Base-by-base conservation (phyloP, 2,329 filamentous ascomycete genomes). In the Phialemoniopsis sp. region DNA sequence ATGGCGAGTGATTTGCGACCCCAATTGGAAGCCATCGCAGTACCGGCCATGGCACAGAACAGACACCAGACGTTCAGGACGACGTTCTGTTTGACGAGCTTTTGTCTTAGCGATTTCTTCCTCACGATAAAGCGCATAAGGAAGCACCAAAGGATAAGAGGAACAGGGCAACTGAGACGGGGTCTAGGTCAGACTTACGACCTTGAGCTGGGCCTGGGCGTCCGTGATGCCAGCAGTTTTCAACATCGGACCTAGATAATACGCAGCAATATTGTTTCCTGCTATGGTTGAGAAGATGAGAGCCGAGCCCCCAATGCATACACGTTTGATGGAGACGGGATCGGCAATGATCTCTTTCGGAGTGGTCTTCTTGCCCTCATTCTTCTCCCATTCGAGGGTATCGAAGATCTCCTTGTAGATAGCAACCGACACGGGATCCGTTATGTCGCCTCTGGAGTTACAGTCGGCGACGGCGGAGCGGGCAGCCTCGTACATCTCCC, bases 21-120 rank as follows among this genome's bases (percentile, higher is more conserved):
- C n/a, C n/a, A 2, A 73, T 63, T 26, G 10, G 21, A 6, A 10
- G 21, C 21, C 26, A 76, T 64, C 32, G 75, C 76, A 2, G 70
- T 73, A 1, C 71, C 72, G 3, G 52, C 29, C 0, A 74, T 48
- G 26, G 60, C 53, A 39, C 61, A 65, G 7, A 55, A 36, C 2
- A 55, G 39, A 18, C 44, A 46, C 47, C 47, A 54, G 13, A 44
- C 44, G 1, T 44, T 43, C 6, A 52, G 38, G 9, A 43, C 34
- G 17, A 51, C 29, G 35, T 48, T 49, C 40, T 49, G 40, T n/a
- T n/a, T n/a, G n/a, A n/a, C n/a, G 37, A 14, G 16, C 13, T 33
- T 26, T 6, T 26, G 6, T 10, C 6, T 26, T 26, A 26, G 21
- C 21, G 10, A n/a, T n/a, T n/a, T 10, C 21, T 10, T 26, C 6